phyloP scores from a whole-genome alignment of 1,284 basidiomycete genomes.

The Moniliella sp. region DNA sequence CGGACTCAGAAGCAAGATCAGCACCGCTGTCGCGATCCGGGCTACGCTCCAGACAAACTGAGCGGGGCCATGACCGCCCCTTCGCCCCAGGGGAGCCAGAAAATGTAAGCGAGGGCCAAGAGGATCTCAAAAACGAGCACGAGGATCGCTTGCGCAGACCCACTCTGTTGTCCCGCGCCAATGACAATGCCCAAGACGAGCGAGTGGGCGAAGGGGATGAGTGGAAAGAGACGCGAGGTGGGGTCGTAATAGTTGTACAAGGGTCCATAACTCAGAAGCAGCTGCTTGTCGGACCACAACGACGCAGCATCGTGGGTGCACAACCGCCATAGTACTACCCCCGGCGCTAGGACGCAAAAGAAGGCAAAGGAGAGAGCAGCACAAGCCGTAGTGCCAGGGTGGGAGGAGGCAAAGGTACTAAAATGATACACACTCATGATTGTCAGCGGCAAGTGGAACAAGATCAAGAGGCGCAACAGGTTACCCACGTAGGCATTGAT shows the following conservation, averaged over 20 bases:
- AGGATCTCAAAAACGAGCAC: constrained; percentile 40
- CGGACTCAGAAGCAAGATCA: constrained; percentile 67
- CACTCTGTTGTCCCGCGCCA: constrained; percentile 67
- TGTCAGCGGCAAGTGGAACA: constrained; percentile 82
- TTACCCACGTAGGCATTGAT: constrained; percentile 47
- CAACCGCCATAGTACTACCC: constrained; percentile 52
- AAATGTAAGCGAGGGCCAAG: constrained; percentile 14
- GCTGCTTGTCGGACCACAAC: constrained; percentile 77
- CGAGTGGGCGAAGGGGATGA: constrained; percentile 57
- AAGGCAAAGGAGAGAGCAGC: constrained; percentile 55
- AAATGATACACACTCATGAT: constrained; percentile 73
- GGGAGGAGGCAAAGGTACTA: constrained; percentile 41
- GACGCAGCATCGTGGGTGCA: constrained; percentile 61
- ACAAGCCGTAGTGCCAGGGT: constrained; percentile 45
- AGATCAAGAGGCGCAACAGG: constrained; percentile 61
- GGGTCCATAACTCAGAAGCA: constrained; percentile 67
- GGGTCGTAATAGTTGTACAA: constrained; percentile 84
- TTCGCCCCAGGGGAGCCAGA: constrained; percentile 81
- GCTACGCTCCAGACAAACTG: constrained; percentile 74
- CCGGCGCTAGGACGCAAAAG: constrained; percentile 55
- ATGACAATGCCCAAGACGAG: constrained; percentile 58
- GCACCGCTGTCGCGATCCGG: constrained; percentile 67
- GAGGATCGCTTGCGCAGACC: constrained; percentile 70
- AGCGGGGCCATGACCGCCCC: constrained; percentile 86
- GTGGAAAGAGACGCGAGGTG: constrained; percentile 68